phyloP scores from a whole-genome alignment of 1,284 basidiomycete genomes.

The Boletus mariae region DNA sequence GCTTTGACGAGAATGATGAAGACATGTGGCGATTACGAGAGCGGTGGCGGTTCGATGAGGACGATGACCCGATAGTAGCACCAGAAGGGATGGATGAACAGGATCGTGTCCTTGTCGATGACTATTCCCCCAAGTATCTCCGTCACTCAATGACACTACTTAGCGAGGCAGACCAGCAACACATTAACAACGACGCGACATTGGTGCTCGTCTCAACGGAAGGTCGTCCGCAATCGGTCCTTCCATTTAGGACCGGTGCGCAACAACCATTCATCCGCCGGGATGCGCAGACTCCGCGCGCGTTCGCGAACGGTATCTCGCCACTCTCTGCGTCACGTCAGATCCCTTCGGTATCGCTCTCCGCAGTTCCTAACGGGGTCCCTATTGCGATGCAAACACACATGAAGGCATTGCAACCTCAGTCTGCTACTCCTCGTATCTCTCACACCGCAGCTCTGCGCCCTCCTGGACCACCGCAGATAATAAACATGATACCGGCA shows the following conservation, averaged over 20 bases:
- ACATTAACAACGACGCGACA: conserved; percentile 44
- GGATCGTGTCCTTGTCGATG: conserved; percentile 65
- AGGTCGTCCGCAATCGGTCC: conserved; percentile 36
- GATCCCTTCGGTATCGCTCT: conserved; percentile 22
- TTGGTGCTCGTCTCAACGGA: conserved; percentile 38
- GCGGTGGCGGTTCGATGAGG: conserved; percentile 68
- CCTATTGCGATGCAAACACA: conserved; percentile 53
- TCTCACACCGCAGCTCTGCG: conserved; percentile 41
- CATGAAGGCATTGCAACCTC: conserved; percentile 51
- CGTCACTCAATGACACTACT: conserved; percentile 55
- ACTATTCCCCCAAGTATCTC: conserved; percentile 61
- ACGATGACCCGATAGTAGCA: conserved; percentile 54
- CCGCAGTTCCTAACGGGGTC: conserved; percentile 36
- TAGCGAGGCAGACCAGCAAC: conserved; percentile 42
- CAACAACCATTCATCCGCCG: conserved; percentile 33
- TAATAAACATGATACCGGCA: conserved; percentile 24
- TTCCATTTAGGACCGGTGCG: conserved; percentile 37
- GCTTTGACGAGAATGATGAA: conserved; percentile 37
- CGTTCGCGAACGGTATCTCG: no score
- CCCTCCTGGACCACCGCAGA: conserved; percentile 33
- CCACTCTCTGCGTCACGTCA: no score
- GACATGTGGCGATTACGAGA: conserved; percentile 50
- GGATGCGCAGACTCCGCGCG: neutral
- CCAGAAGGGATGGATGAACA: conserved; percentile 66
- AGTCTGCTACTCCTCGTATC: conserved; percentile 48